A percentile compares a stretch with the other conserved stretches of the same genome.
These are phyloP conservation scores for Blastobotrys proliferans DNA, from an alignment of 1,139 yeast genomes.

Conservation along the genomic window DNA sequence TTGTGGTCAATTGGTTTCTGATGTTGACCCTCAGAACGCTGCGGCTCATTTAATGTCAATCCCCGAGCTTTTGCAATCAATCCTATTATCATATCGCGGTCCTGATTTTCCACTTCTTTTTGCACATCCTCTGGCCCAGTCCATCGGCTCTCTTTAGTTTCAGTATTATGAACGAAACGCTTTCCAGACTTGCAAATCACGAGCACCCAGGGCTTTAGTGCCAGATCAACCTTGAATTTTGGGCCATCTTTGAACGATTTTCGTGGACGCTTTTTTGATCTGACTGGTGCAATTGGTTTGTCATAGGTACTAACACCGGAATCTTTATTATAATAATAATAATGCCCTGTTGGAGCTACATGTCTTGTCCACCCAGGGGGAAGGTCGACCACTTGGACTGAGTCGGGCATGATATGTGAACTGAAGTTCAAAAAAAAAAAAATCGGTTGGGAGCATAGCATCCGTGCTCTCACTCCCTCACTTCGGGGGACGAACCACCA, in stretches of 20 bases:
- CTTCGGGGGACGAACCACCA: neutral
- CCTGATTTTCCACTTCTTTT: slow-evolving; percentile 32
- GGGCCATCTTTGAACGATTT: slow-evolving; percentile 12
- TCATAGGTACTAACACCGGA: slow-evolving; percentile 33
- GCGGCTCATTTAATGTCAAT: slow-evolving; percentile 25
- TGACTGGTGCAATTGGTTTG: slow-evolving; percentile 20
- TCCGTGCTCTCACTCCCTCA: neutral
- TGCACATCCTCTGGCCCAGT: slow-evolving; percentile 36
- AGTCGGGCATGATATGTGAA: neutral
- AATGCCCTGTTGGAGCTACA: slow-evolving; percentile 35
- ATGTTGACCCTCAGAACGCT: neutral
- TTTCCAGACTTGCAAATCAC: slow-evolving; percentile 44
- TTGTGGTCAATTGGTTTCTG: too few species aligned
- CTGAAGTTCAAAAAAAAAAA: neutral
- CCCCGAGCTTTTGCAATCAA: slow-evolving; percentile 49
- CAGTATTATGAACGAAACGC: slow-evolving; percentile 42
- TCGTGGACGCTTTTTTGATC: slow-evolving; percentile 1
- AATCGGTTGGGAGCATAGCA: neutral
- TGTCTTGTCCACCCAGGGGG: slow-evolving; percentile 33
- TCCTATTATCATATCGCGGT: slow-evolving; percentile 36
- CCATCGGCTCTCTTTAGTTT: slow-evolving; percentile 37
- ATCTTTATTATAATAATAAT: slow-evolving; percentile 29
- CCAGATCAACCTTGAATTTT: slow-evolving; percentile 22
- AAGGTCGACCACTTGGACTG: neutral
- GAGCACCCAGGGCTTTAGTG: slow-evolving; percentile 38